Evolutionary conservation across 139 green algal species (phyloP).

Genomic region (Coelastrella sp.): DNA sequence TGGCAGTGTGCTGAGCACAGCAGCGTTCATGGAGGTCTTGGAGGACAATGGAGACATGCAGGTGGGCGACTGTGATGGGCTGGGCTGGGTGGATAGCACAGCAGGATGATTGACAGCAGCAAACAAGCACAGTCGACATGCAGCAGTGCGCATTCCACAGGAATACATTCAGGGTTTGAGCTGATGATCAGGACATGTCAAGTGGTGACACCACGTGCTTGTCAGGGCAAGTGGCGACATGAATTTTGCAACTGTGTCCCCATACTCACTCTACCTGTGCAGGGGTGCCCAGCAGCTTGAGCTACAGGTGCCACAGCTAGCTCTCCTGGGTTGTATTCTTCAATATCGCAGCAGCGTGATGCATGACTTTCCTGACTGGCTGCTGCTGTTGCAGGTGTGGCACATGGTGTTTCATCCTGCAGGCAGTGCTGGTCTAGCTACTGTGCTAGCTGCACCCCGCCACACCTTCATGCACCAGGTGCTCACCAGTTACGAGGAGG

Average conservation of each 20-base stretch:
- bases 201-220: too few species aligned
- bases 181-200: too few species aligned
- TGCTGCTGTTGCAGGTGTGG: conserved; percentile 20
- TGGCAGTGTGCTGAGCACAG: conserved; percentile 35
- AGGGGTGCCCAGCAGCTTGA: too few species aligned
- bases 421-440: conserved; percentile 27
- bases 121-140: too few species aligned
- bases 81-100: not conserved
- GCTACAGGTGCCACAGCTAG: too few species aligned
- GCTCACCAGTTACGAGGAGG: conserved; percentile 44
- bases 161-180: too few species aligned
- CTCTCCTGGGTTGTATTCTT: not conserved
- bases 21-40: conserved; percentile 42
- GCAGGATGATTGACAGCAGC: not conserved
- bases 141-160: too few species aligned
- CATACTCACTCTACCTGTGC: not conserved
- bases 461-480: conserved; percentile 46
- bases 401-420: conserved; percentile 47
- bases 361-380: not conserved
- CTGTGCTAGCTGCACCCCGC: conserved; percentile 36
- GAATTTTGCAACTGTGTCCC: not conserved
- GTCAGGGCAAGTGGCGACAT: too few species aligned
- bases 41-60: conserved; percentile 47
- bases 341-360: not conserved
- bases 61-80: not conserved